Base-by-base conservation (phyloP, 208 protist genomes). In the Crithidia bombi region DNA sequence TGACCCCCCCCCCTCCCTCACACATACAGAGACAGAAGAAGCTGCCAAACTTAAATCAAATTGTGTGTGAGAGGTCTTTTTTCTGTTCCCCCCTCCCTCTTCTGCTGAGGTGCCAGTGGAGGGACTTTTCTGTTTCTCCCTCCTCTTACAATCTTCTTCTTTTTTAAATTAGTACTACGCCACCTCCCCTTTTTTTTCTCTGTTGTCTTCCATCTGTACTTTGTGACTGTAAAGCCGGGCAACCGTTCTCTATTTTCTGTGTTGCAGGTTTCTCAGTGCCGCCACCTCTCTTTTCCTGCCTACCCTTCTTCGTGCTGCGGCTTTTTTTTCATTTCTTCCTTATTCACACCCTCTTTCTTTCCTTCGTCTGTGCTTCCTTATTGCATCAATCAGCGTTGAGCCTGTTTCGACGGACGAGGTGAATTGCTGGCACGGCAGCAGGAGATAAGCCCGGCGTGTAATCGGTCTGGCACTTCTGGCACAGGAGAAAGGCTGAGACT, bases 111-210 rank as follows among this genome's bases (percentile, higher is more conserved):
- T n/a, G n/a, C n/a, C n/a, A n/a, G n/a, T n/a, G n/a, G n/a, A n/a
- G n/a, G n/a, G n/a, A n/a, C 11, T 59, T 41, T 57, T 41, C 59
- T 69, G 7, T 54, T 32, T 54, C 32, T 54, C 15, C 25, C 32
- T 17, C 25, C 25, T 54, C 7, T 9, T 5, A 19, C 19, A 54
- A 33, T 7, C 25, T 54, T 26, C 49, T 54, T 54, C 32, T 54
- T 6, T 54, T 54, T 26, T 54, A 14, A 9, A 5, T 6, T 54
- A 15, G 6, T 26, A 21, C 19, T 54, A 14, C 11, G 12, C 17
- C 17, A 23, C 30, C 10, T 28, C 19, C 32, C 25, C 6, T 39
- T 57, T 17, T 39, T 39, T 21, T 62, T 59, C 52, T 61, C 15
- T 59, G 6, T 39, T 25, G 14, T 23, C 19, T 59, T 43, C 38